A percentile compares a stretch with the other conserved stretches of the same genome.
phyloP scores from a whole-genome alignment of 2,329 filamentous ascomycete species.

The Nannizziopsis arthrosporioides region DNA sequence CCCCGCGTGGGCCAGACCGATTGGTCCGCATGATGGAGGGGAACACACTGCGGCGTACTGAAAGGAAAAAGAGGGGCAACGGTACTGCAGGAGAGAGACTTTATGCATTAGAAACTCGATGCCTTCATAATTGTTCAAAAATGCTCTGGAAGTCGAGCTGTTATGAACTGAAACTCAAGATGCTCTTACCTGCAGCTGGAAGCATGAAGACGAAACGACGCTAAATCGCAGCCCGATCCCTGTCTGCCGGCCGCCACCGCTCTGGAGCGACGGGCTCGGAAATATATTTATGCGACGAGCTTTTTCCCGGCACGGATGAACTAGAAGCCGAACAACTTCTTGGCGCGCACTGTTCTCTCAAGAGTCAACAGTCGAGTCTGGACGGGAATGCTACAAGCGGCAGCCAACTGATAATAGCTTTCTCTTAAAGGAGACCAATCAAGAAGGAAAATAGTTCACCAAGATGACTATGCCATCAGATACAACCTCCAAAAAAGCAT shows the following conservation, averaged over 20 bases:
- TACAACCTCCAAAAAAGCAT: slow-evolving; percentile 10
- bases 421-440: neutral
- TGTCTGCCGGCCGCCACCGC: neutral
- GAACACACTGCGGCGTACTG: neutral
- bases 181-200: neutral
- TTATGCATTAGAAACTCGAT: neutral
- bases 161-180: neutral
- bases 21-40: slow-evolving; percentile 7
- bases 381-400: too few relatives aligned
- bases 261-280: neutral
- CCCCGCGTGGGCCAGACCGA: slow-evolving; percentile 11
- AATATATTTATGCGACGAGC: neutral
- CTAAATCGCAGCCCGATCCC: neutral
- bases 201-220: neutral
- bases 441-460: neutral
- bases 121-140: neutral
- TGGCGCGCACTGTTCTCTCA: too few relatives aligned
- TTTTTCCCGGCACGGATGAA: neutral
- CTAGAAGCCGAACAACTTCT: too few relatives aligned
- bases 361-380: too few relatives aligned
- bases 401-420: neutral
- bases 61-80: neutral
- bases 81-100: neutral
- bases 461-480: slow-evolving; percentile 15
- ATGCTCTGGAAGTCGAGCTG: too few relatives aligned